phyloP scores from a whole-genome alignment of 176 grass and related monocot genomes.

The Calamus simplicifolius region DNA sequence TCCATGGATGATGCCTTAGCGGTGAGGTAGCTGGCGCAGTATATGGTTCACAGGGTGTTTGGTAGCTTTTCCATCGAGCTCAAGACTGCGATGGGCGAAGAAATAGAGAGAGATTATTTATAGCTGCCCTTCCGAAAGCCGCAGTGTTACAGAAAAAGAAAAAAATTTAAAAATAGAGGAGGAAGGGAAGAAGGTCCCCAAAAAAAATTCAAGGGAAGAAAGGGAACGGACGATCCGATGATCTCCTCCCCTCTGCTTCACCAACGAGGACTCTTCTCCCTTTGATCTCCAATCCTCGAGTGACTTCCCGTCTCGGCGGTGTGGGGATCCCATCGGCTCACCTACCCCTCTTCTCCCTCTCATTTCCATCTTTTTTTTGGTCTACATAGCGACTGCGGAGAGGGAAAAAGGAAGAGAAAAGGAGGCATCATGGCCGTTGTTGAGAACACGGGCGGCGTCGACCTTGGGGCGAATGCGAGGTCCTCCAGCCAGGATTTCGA shows the following conservation, averaged over 20 bases:
- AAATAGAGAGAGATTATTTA: too few relatives aligned
- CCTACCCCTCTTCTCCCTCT: background rate
- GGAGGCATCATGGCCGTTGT: conserved; percentile 15
- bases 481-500: background rate
- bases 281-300: conserved; percentile 14
- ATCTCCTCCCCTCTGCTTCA: conserved; percentile 6
- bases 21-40: too few relatives aligned
- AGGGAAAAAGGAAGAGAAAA: too few relatives aligned
- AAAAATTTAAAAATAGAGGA: too few relatives aligned
- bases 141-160: too few relatives aligned
- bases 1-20: too few relatives aligned
- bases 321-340: background rate
- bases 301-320: conserved; percentile 3
- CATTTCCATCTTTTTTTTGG: background rate
- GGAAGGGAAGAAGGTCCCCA: too few relatives aligned
- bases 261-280: conserved; percentile 15
- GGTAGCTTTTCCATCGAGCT: too few relatives aligned
- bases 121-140: too few relatives aligned
- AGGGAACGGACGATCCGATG: conserved; percentile 20
- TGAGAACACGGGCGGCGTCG: conserved; percentile 17
- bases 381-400: background rate
- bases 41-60: too few relatives aligned
- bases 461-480: background rate
- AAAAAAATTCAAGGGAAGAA: background rate
- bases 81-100: too few relatives aligned